Conservation (phyloP, 2,329 filamentous ascomycete genomes). For the Paecilomyces sp. region DNA sequence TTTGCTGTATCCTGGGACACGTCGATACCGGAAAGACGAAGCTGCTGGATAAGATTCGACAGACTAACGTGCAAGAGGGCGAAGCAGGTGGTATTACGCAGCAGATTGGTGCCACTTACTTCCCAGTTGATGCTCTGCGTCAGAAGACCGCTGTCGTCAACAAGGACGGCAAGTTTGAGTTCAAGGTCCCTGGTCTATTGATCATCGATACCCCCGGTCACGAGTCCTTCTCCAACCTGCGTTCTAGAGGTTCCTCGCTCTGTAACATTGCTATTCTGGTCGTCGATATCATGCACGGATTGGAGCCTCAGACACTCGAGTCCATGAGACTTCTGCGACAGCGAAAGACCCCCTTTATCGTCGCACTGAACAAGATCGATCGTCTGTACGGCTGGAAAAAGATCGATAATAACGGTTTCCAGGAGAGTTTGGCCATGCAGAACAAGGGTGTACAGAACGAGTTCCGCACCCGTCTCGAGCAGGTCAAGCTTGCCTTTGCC, state of each 20-base stretch:
- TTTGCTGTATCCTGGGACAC: slow-evolving; percentile 99
- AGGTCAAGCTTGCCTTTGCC: slow-evolving; percentile 87
- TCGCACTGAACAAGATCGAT: slow-evolving; percentile 99
- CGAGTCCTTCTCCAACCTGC: slow-evolving; percentile 98
- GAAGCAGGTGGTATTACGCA: slow-evolving; percentile 99
- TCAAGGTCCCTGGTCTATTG: slow-evolving; percentile 94
- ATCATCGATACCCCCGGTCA: slow-evolving; percentile 98
- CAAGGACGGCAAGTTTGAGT: slow-evolving; percentile 79
- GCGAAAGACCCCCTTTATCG: slow-evolving; percentile 94
- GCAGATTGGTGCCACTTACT: slow-evolving; percentile 99
- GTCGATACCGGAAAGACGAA: slow-evolving; percentile 99
- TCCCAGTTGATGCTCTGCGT: slow-evolving; percentile 86
- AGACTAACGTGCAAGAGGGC: slow-evolving; percentile 97
- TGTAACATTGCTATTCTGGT: slow-evolving; percentile 99
- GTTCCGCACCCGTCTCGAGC: slow-evolving; percentile 80
- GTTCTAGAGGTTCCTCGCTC: slow-evolving; percentile 92
- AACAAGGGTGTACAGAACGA: slow-evolving; percentile 91
- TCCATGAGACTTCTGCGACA: slow-evolving; percentile 93
- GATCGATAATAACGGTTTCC: slow-evolving; percentile 97
- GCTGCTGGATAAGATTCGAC: slow-evolving; percentile 93
- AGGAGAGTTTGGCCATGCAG: slow-evolving; percentile 82
- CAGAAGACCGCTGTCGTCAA: slow-evolving; percentile 94
- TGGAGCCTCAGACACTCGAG: slow-evolving; percentile 94
- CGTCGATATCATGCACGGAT: slow-evolving; percentile 99
- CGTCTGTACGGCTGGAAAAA: slow-evolving; percentile 98